Evolutionary conservation across 345 rosid genomes (phyloP).

Genomic region (sweet orange (Citrus sinensis)): DNA sequence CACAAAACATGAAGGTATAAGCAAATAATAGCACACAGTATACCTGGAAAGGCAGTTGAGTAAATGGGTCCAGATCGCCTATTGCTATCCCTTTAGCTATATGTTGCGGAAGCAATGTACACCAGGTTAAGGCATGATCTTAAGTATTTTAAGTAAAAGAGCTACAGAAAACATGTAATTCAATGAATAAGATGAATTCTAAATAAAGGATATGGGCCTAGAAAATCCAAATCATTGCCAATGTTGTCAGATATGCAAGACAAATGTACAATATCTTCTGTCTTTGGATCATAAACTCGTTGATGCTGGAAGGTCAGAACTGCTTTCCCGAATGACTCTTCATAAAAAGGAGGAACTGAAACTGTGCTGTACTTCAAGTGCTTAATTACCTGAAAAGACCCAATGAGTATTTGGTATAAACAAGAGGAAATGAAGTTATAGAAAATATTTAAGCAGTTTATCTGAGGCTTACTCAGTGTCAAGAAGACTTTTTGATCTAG

Average conservation of each 20-base stretch:
- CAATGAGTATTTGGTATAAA: constrained; percentile 2
- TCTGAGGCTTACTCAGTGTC: not conserved
- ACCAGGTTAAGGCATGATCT: constrained; percentile 45
- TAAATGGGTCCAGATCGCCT: constrained; percentile 91
- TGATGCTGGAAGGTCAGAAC: constrained; percentile 87
- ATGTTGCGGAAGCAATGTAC: constrained; percentile 60
- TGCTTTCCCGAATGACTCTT: constrained; percentile 85
- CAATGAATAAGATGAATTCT: constrained; percentile 8
- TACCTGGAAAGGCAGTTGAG: constrained; percentile 78
- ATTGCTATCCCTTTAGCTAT: constrained; percentile 82
- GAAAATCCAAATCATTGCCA: constrained; percentile 58
- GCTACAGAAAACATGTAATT: not conserved
- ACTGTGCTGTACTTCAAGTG: constrained; percentile 75
- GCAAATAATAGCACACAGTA: not conserved
- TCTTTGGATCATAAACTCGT: constrained; percentile 72
- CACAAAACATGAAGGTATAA: not conserved
- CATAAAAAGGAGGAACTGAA: constrained; percentile 79
- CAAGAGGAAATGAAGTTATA: not conserved
- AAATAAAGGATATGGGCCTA: constrained; percentile 95
- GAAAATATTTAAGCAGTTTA: not conserved
- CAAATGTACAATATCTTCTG: constrained; percentile 59
- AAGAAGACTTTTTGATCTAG: not conserved
- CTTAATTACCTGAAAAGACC: constrained; percentile 67
- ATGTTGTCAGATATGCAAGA: constrained; percentile 37
- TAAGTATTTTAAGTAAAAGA: constrained; percentile 4